Evolutionary conservation across 306 rosid species (phyloP).

Genomic region (Trifolium pratense): DNA sequence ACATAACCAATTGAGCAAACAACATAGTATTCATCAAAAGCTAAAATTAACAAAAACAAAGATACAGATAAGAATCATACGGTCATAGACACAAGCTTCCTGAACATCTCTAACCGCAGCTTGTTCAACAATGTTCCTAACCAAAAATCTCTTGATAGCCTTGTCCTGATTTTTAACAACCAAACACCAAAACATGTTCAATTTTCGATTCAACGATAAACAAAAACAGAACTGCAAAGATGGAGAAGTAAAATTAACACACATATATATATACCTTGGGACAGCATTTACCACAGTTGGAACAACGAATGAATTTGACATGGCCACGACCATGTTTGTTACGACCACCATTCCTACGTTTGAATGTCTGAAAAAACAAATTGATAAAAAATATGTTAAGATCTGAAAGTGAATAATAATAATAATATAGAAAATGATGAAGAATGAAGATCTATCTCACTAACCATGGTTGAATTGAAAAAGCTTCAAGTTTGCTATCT

Average conservation of each 20-base stretch:
- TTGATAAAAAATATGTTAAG: neutral
- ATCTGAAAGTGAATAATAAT: neutral
- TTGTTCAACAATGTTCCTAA: constrained; percentile 97
- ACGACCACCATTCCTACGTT: constrained; percentile 94
- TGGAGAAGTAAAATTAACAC: no score
- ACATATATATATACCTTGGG: constrained; percentile 94
- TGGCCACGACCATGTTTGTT: constrained; percentile 98
- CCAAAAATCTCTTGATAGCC: constrained; percentile 72
- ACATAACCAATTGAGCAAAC: no score
- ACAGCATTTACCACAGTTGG: constrained; percentile 96
- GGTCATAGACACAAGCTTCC: constrained; percentile 92
- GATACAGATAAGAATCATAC: constrained; percentile 39
- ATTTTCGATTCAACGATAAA: neutral
- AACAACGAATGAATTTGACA: constrained; percentile 85
- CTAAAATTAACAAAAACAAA: neutral
- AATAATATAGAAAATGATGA: neutral
- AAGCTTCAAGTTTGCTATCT: neutral
- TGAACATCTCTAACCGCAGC: constrained; percentile 98
- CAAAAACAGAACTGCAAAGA: neutral
- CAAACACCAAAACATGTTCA: constrained; percentile 1
- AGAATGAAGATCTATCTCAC: neutral
- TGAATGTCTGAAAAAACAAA: constrained; percentile 68
- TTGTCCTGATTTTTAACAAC: constrained; percentile 65
- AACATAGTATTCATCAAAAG: neutral
- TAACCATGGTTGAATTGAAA: neutral